phyloP scores from a whole-genome alignment of 2,329 filamentous ascomycete genomes.

The Drechslerella coelobrocha region DNA sequence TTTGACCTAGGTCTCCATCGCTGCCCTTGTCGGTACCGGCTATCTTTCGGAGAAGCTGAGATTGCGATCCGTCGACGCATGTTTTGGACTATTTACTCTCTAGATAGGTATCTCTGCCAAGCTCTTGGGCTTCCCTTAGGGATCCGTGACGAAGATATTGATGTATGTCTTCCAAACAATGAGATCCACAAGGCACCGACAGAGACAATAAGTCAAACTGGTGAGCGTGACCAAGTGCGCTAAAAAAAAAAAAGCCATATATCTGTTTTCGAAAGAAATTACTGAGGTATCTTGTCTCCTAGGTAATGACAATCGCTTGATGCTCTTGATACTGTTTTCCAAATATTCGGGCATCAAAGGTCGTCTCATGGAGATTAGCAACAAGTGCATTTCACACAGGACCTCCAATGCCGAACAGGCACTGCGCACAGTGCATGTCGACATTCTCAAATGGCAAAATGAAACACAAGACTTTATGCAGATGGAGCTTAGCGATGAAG shows the following conservation, averaged over 20 bases:
- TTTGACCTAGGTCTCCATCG: slow-evolving; percentile 68
- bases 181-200: slow-evolving; percentile 59
- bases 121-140: slow-evolving; percentile 65
- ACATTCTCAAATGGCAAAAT: slow-evolving; percentile 64
- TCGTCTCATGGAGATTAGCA: slow-evolving; percentile 64
- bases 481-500: slow-evolving; percentile 17
- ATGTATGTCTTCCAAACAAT: slow-evolving; percentile 65
- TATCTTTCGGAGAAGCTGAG: slow-evolving; percentile 62
- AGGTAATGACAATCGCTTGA: slow-evolving; percentile 54
- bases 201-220: slow-evolving; percentile 39
- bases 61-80: slow-evolving; percentile 63
- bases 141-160: slow-evolving; percentile 66
- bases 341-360: slow-evolving; percentile 64
- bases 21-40: slow-evolving; percentile 63
- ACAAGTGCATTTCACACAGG: slow-evolving; percentile 63
- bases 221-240: slow-evolving; percentile 40
- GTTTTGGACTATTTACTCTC: slow-evolving; percentile 66
- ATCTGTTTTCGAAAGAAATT: too few relatives aligned
- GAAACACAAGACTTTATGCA: slow-evolving; percentile 62
- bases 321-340: slow-evolving; percentile 59
- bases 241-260: too few relatives aligned
- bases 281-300: neutral
- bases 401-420: slow-evolving; percentile 60
- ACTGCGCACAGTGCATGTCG: slow-evolving; percentile 61
- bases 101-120: slow-evolving; percentile 66